These are phyloP conservation scores for Aspergillus pseudonomiae DNA, from an alignment of 2,329 filamentous ascomycete species.

Conservation along the genomic window DNA sequence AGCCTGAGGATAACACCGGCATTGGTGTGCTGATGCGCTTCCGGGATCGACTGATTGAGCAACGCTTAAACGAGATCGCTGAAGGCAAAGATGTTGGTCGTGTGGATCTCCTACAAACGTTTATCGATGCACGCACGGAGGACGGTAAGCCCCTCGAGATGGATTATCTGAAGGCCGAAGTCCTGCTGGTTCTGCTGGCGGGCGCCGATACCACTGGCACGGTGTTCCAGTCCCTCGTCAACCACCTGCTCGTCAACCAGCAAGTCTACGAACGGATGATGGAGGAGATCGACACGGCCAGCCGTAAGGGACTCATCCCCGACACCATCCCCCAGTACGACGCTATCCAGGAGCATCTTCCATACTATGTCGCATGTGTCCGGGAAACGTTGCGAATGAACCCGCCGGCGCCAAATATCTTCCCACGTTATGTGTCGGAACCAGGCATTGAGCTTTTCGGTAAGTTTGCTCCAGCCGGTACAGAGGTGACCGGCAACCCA, in stretches of 20 bases:
- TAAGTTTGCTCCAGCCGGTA: slow-evolving; percentile 43
- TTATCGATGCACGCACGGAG: slow-evolving; percentile 48
- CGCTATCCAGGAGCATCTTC: slow-evolving; percentile 47
- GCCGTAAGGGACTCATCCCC: slow-evolving; percentile 33
- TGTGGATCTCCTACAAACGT: slow-evolving; percentile 59
- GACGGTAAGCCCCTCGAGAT: slow-evolving; percentile 51
- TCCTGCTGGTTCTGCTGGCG: slow-evolving; percentile 55
- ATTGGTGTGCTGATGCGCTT: slow-evolving; percentile 62
- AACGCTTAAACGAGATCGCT: slow-evolving; percentile 53
- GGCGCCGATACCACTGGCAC: slow-evolving; percentile 59
- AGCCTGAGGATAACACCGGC: slow-evolving; percentile 56
- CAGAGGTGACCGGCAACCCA: slow-evolving; percentile 52
- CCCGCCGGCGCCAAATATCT: slow-evolving; percentile 56
- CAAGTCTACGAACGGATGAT: slow-evolving; percentile 52
- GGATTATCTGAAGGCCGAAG: slow-evolving; percentile 58
- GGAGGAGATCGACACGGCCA: slow-evolving; percentile 49
- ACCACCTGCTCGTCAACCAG: slow-evolving; percentile 44
- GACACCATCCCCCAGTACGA: slow-evolving; percentile 44
- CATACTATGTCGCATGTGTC: slow-evolving; percentile 56
- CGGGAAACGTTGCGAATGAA: slow-evolving; percentile 55
- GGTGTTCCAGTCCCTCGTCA: slow-evolving; percentile 53
- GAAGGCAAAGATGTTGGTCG: slow-evolving; percentile 48
- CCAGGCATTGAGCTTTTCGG: slow-evolving; percentile 44
- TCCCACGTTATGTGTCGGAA: slow-evolving; percentile 49
- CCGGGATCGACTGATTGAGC: slow-evolving; percentile 55